These are phyloP conservation scores for Colletotrichum limetticola DNA, from an alignment of 2,329 filamentous ascomycete genomes.

Conservation along the genomic window DNA sequence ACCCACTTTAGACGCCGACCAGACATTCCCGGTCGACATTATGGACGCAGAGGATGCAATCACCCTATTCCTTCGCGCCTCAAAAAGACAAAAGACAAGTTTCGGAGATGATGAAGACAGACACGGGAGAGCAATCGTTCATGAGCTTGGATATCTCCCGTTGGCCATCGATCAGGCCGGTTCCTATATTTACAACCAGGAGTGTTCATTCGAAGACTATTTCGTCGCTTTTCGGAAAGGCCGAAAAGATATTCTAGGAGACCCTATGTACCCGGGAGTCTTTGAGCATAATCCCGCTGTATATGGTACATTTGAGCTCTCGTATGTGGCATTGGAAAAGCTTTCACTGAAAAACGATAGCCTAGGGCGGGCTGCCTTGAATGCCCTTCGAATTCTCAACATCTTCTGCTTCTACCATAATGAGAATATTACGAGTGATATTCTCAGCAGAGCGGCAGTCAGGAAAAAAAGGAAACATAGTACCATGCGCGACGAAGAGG, in stretches of 20 bases:
- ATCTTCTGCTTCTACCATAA: constrained; percentile 44
- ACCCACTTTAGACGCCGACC: neutral
- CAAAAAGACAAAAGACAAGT: neutral
- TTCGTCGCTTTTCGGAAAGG: constrained; percentile 17
- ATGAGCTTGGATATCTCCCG: constrained; percentile 40
- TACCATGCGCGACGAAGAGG: too few species aligned
- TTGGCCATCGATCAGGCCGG: constrained; percentile 44
- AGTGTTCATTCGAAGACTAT: constrained; percentile 34
- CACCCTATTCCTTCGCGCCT: neutral
- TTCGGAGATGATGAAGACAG: neutral
- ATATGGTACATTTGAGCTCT: constrained; percentile 41
- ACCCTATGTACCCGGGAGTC: constrained; percentile 22
- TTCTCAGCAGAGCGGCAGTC: constrained; percentile 36
- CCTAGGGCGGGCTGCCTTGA: constrained; percentile 14
- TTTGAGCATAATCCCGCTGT: constrained; percentile 35
- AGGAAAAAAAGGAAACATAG: too few species aligned
- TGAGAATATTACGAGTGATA: constrained; percentile 35
- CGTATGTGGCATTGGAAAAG: constrained; percentile 37
- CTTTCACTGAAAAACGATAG: too few species aligned
- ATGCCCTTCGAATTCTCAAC: constrained; percentile 40
- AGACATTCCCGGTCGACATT: neutral
- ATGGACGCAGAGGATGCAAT: constrained; percentile 5
- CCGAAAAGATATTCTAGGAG: constrained; percentile 24
- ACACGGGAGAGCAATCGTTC: constrained; percentile 31
- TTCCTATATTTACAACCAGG: constrained; percentile 26